phyloP scores from a whole-genome alignment of 768 basidiomycete genomes.

The Leccinum longicurvipes region DNA sequence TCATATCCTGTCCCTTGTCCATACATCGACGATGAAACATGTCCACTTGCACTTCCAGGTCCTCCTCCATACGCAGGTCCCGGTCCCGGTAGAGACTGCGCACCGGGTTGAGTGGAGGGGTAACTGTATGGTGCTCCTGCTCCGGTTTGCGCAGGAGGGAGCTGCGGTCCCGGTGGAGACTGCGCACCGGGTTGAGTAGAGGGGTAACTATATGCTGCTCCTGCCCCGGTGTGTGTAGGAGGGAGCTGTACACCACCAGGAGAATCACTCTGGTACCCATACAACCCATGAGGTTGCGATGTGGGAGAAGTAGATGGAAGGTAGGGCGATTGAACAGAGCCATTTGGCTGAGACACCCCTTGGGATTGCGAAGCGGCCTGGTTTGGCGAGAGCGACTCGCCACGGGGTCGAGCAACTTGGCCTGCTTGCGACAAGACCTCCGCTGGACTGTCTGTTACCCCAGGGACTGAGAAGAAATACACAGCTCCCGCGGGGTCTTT shows the following conservation, averaged over 20 bases:
- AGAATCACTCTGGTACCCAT: conserved; percentile 20
- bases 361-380: conserved; percentile 20
- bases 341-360: conserved; percentile 11
- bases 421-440: conserved; percentile 9
- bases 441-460: conserved; percentile 49
- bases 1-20: conserved; percentile 23
- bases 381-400: conserved; percentile 13
- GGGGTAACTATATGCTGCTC: conserved; percentile 16
- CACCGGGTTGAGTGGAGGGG: conserved; percentile 7
- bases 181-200: conserved; percentile 15
- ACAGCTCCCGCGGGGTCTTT: conserved; percentile 70
- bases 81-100: conserved; percentile 16
- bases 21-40: conserved; percentile 15
- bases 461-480: conserved; percentile 78
- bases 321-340: conserved; percentile 13
- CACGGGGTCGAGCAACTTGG: conserved; percentile 10
- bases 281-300: conserved; percentile 18
- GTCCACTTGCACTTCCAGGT: conserved; percentile 21
- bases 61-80: conserved; percentile 18
- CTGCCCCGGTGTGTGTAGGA: conserved; percentile 3
- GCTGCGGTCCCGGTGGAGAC: conserved; percentile 11
- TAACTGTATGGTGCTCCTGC: conserved; percentile 18
- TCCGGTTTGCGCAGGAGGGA: conserved; percentile 1
- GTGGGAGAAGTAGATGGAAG: conserved; percentile 1
- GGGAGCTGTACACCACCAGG: not conserved